Conservation (phyloP, 371 early-diverging fungal species). For the Smittium culicis region DNA sequence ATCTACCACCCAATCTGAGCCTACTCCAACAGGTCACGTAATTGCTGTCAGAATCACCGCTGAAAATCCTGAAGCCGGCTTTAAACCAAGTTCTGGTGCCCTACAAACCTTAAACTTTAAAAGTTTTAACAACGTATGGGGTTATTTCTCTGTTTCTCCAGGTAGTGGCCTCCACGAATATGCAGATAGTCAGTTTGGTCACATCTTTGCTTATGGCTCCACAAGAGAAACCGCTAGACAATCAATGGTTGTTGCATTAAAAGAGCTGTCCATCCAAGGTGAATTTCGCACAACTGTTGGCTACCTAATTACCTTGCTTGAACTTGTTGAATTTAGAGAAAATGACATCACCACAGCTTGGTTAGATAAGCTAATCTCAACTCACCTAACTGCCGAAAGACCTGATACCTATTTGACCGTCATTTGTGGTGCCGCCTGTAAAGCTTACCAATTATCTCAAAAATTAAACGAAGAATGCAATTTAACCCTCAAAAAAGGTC, state of each 20-base stretch:
- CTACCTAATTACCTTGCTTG: constrained; percentile 86
- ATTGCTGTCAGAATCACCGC: constrained; percentile 97
- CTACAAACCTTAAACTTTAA: constrained; percentile 92
- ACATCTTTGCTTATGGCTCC: constrained; percentile 95
- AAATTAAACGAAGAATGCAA: constrained; percentile 58
- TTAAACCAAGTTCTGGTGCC: constrained; percentile 93
- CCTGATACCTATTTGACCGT: constrained; percentile 81
- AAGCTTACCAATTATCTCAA: constrained; percentile 55
- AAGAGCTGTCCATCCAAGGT: constrained; percentile 95
- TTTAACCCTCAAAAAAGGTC: constrained; percentile 73
- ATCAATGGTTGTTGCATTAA: constrained; percentile 92
- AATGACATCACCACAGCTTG: constrained; percentile 92
- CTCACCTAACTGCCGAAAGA: constrained; percentile 72
- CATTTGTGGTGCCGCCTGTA: constrained; percentile 81
- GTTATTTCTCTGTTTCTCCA: constrained; percentile 92
- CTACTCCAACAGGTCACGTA: constrained; percentile 92
- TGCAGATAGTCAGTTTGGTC: constrained; percentile 99
- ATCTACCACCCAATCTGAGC: constrained; percentile 65
- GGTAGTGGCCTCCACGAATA: constrained; percentile 94
- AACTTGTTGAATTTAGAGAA: constrained; percentile 72
- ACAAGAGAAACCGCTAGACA: constrained; percentile 85
- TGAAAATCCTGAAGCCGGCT: constrained; percentile 98
- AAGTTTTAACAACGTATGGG: constrained; percentile 90
- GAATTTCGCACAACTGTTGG: constrained; percentile 97
- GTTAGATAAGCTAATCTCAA: constrained; percentile 85